phyloP scores from a whole-genome alignment of 306 rosid genomes.

The Inga laurina region DNA sequence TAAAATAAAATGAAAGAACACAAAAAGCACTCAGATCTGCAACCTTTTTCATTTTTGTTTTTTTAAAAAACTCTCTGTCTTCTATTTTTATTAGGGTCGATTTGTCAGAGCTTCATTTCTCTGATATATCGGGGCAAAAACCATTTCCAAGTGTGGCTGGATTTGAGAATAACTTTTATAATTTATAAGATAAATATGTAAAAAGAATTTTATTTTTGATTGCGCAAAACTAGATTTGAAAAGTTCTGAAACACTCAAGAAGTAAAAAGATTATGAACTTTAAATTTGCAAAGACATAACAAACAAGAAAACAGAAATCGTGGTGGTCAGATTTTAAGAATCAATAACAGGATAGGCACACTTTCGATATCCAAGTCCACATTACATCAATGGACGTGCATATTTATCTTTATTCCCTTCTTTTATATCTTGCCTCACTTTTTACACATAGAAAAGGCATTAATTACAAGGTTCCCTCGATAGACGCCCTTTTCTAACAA shows the following conservation, averaged over 20 bases:
- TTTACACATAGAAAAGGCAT: not conserved
- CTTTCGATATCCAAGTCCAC: not conserved
- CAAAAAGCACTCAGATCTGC: too few species aligned
- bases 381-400: not conserved
- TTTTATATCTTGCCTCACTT: not conserved
- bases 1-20: too few species aligned
- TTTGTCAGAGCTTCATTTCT: not conserved
- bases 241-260: not conserved
- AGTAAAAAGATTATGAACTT: not conserved
- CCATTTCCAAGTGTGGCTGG: not conserved
- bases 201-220: too few species aligned
- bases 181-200: too few species aligned
- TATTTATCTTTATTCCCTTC: conserved; percentile 5
- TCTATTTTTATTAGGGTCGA: not conserved
- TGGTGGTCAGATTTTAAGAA: not conserved
- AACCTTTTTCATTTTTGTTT: too few species aligned
- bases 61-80: not conserved
- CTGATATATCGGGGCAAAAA: not conserved
- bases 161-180: too few species aligned
- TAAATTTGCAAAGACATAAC: not conserved
- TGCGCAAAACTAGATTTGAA: too few species aligned
- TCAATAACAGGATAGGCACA: not conserved
- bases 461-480: not conserved
- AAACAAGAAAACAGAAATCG: not conserved
- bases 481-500: not conserved